These are phyloP conservation scores for Zygosaccharomyces sapae DNA, from an alignment of 1,139 yeast species.

Conservation along the genomic window DNA sequence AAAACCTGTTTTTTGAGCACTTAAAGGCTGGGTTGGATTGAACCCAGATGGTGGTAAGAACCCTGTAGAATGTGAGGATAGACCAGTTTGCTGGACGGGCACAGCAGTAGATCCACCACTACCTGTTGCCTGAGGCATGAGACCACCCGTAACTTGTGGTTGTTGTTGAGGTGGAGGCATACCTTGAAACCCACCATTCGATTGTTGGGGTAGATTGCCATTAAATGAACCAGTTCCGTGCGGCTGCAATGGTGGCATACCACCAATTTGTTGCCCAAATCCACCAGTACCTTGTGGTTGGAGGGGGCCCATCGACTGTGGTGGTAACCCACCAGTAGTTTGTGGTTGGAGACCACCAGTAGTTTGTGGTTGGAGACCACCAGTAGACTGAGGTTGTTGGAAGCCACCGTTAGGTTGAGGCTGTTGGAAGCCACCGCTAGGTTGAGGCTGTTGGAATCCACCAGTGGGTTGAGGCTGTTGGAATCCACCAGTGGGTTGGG, in stretches of 20 bases:
- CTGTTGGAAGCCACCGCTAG: slow-evolving; percentile 20
- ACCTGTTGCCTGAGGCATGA: slow-evolving; percentile 17
- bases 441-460: slow-evolving; percentile 17
- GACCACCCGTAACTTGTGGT: slow-evolving; percentile 3
- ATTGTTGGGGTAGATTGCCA: neutral
- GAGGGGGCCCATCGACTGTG: slow-evolving; percentile 40
- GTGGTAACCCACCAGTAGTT: slow-evolving; percentile 40
- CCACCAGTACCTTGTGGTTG: slow-evolving; percentile 6
- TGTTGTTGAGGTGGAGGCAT: slow-evolving; percentile 18
- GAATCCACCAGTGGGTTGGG: slow-evolving; percentile 32
- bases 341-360: slow-evolving; percentile 40
- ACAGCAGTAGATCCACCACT: slow-evolving; percentile 19
- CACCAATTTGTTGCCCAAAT: slow-evolving; percentile 11
- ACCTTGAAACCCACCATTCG: neutral
- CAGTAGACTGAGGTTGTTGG: slow-evolving; percentile 33
- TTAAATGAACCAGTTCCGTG: slow-evolving; percentile 16
- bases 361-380: slow-evolving; percentile 26
- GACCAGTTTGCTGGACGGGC: slow-evolving; percentile 14
- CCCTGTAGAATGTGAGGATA: slow-evolving; percentile 44
- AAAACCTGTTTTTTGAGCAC: slow-evolving; percentile 54
- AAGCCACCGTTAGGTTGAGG: slow-evolving; percentile 32
- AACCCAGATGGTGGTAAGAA: slow-evolving; percentile 33
- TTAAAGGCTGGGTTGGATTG: slow-evolving; percentile 33
- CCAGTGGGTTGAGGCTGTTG: slow-evolving; percentile 26
- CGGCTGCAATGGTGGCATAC: slow-evolving; percentile 23